A percentile compares a stretch with the other conserved stretches of the same genome.
Evolutionary conservation across 2,329 filamentous ascomycete species (phyloP).

Genomic region (Verticillium isaacii): DNA sequence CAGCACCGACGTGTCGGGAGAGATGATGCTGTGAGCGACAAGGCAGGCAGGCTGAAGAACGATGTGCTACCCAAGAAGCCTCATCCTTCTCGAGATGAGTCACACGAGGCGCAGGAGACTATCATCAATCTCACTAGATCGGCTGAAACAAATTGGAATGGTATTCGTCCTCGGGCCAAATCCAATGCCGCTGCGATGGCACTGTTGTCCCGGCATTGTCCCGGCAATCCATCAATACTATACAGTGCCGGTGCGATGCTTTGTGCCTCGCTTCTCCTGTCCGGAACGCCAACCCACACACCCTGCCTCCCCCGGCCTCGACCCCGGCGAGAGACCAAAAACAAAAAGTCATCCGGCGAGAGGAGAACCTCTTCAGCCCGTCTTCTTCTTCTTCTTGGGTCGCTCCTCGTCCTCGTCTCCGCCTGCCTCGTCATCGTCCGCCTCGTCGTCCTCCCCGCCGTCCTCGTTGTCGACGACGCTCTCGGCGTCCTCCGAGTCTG

Average conservation of each 20-base stretch:
- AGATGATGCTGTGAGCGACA: not conserved
- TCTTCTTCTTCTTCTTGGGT: constrained; percentile 48
- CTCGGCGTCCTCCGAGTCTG: constrained; percentile 64
- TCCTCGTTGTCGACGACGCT: constrained; percentile 52
- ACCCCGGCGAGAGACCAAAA: not conserved
- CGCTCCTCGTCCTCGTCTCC: constrained; percentile 37
- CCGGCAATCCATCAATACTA: not conserved
- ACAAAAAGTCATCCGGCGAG: not conserved
- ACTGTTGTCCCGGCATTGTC: not conserved
- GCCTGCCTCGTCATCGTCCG: constrained; percentile 33
- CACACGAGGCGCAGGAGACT: not conserved
- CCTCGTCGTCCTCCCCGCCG: constrained; percentile 41
- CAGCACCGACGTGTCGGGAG: too few relatives aligned
- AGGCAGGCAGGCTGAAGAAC: not conserved
- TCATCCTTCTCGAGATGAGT: not conserved
- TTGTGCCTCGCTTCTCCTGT: not conserved
- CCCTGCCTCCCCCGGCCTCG: not conserved
- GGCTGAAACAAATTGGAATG: not conserved
- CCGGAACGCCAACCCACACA: not conserved
- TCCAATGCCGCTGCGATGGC: not conserved
- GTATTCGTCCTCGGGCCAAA: not conserved
- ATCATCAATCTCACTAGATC: not conserved
- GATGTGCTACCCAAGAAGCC: not conserved
- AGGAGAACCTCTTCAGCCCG: constrained; percentile 15
- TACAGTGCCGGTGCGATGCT: not conserved